These are phyloP conservation scores for Candida qinlingensis DNA, from an alignment of 805 yeast species.

Conservation along the genomic window DNA sequence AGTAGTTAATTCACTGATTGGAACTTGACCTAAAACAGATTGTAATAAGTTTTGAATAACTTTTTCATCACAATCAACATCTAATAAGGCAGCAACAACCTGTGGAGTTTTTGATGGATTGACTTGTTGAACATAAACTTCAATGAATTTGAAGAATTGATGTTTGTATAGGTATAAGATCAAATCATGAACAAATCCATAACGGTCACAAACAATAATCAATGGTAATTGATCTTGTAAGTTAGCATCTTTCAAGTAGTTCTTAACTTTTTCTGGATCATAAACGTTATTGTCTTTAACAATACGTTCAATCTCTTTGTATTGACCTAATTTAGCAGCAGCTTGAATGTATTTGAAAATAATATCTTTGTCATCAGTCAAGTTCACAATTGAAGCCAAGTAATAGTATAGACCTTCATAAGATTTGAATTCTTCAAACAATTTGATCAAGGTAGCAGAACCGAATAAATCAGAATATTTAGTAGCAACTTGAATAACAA, in stretches of 20 bases:
- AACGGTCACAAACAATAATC: conserved; percentile 94
- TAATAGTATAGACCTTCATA: conserved; percentile 93
- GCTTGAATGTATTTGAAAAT: conserved; percentile 94
- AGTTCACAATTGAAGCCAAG: conserved; percentile 86
- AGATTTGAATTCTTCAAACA: conserved; percentile 91
- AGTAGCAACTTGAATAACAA: conserved; percentile 93
- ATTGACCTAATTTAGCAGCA: conserved; percentile 86
- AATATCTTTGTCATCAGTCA: conserved; percentile 90
- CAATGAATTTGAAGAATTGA: conserved; percentile 93
- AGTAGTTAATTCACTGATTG: conserved; percentile 78
- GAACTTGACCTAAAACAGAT: conserved; percentile 92
- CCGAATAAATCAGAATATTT: conserved; percentile 94
- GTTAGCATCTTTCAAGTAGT: conserved; percentile 90
- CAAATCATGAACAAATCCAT: conserved; percentile 86
- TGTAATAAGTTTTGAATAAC: conserved; percentile 75
- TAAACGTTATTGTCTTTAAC: conserved; percentile 92
- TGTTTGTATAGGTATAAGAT: conserved; percentile 91
- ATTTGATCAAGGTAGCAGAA: conserved; percentile 72
- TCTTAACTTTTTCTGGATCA: conserved; percentile 96
- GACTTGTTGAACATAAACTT: conserved; percentile 96
- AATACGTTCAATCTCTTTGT: conserved; percentile 90
- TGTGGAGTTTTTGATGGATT: conserved; percentile 95
- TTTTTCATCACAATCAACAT: conserved; percentile 93
- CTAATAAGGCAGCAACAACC: conserved; percentile 92
- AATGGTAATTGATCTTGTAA: conserved; percentile 94